Conservation (phyloP, 164 flowering plant species). For the Euptelea pleiosperma region DNA sequence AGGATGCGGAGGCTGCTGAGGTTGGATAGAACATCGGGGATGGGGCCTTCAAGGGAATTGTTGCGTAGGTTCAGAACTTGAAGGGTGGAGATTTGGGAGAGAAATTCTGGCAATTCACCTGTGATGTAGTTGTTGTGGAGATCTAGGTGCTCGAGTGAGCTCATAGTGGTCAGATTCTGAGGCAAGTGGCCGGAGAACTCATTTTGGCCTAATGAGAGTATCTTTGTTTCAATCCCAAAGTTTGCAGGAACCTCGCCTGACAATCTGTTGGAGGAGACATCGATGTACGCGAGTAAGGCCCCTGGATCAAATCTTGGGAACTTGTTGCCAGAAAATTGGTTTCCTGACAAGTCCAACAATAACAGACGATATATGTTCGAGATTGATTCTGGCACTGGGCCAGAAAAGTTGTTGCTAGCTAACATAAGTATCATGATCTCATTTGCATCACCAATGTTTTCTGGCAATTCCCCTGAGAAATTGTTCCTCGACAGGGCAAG, state of each 20-base stretch:
- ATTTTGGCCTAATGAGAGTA: conserved; percentile 34
- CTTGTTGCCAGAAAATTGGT: conserved; percentile 29
- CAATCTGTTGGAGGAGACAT: conserved; percentile 35
- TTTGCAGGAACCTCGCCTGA: conserved; percentile 35
- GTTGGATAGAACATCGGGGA: conserved; percentile 25
- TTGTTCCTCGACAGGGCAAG: conserved; percentile 39
- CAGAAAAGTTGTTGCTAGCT: conserved; percentile 32
- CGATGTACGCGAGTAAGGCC: conserved; percentile 22
- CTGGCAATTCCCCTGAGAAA: conserved; percentile 36
- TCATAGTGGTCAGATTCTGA: conserved; percentile 23
- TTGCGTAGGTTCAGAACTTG: conserved; percentile 34
- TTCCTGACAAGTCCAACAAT: conserved; percentile 36
- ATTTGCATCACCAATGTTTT: conserved; percentile 33
- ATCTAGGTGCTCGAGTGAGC: conserved; percentile 36
- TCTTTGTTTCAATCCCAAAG: conserved; percentile 22
- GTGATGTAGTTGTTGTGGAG: conserved; percentile 41
- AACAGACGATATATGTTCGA: conserved; percentile 21
- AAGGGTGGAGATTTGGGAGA: conserved; percentile 32
- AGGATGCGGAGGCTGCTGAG: conserved; percentile 36
- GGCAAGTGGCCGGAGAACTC: conserved; percentile 38
- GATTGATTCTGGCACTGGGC: conserved; percentile 35
- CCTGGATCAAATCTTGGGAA: conserved; percentile 28
- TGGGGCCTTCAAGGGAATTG: conserved; percentile 31
- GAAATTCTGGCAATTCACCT: conserved; percentile 29
- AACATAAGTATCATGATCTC: conserved; percentile 29